Evolutionary conservation across 768 basidiomycete genomes (phyloP).

Genomic region (Pholiota molesta): DNA sequence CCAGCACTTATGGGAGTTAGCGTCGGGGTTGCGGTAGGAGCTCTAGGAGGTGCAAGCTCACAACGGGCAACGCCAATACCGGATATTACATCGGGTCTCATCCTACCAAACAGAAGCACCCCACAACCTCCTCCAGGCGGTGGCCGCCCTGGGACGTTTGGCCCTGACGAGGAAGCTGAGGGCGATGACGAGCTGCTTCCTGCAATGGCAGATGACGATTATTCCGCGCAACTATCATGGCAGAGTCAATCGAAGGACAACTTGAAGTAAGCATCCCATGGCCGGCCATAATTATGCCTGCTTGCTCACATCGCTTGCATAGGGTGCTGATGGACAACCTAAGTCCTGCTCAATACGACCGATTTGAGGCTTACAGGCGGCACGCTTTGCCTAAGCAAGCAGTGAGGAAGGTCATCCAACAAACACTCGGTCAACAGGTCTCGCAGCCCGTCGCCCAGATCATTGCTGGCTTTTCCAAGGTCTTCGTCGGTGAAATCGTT

Average conservation of each 20-base stretch:
- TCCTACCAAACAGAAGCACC: slow-evolving; percentile 18
- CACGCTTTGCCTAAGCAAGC: slow-evolving; percentile 84
- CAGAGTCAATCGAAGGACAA: slow-evolving; percentile 90
- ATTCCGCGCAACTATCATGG: slow-evolving; percentile 81
- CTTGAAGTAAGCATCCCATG: slow-evolving; percentile 56
- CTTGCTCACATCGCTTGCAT: slow-evolving; percentile 4
- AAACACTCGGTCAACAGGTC: slow-evolving; percentile 78
- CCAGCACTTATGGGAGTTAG: slow-evolving; percentile 25
- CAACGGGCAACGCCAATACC: slow-evolving; percentile 21
- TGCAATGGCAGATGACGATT: slow-evolving; percentile 89
- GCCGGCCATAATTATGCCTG: background rate
- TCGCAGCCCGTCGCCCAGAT: slow-evolving; percentile 88
- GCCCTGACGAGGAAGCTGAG: slow-evolving; percentile 59
- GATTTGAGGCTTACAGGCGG: slow-evolving; percentile 87
- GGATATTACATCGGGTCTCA: slow-evolving; percentile 17
- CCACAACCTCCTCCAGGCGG: slow-evolving; percentile 19
- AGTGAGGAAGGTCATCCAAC: slow-evolving; percentile 85
- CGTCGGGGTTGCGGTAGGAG: slow-evolving; percentile 2
- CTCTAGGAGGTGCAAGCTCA: background rate
- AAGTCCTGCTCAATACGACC: slow-evolving; percentile 79
- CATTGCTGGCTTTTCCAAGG: slow-evolving; percentile 87
- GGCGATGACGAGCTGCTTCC: slow-evolving; percentile 80
- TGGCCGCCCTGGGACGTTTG: slow-evolving; percentile 13
- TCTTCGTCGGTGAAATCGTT: slow-evolving; percentile 91
- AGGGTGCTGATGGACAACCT: slow-evolving; percentile 92